Evolutionary conservation across 2,329 filamentous ascomycete species (phyloP).

Genomic region (Cladorrhinum sp.): DNA sequence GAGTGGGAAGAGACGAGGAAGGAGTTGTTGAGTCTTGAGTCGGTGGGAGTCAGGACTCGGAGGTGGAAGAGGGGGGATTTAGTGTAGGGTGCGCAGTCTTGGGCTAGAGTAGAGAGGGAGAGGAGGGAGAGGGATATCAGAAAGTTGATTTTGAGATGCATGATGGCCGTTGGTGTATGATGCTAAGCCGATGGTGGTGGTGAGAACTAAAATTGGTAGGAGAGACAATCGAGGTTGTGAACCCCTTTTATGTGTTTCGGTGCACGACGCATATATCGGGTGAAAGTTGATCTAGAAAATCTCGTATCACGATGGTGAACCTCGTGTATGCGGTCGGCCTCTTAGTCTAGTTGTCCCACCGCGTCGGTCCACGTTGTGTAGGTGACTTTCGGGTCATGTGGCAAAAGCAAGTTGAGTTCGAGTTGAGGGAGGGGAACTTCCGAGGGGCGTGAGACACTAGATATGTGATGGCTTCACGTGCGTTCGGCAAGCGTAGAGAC

Average conservation of each 20-base stretch:
- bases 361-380: neutral
- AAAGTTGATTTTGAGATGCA: neutral
- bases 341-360: neutral
- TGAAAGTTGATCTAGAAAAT: neutral
- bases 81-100: neutral
- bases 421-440: no score
- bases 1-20: neutral
- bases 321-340: neutral
- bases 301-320: neutral
- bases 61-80: constrained; percentile 4
- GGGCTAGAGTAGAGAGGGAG: neutral
- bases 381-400: neutral
- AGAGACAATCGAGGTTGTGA: neutral
- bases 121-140: neutral
- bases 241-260: neutral
- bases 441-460: no score
- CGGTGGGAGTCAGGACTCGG: neutral
- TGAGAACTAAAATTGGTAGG: no score
- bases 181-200: neutral
- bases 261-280: neutral
- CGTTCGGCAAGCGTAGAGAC: no score
- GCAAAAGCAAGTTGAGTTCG: neutral
- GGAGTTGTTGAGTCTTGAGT: neutral
- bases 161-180: neutral
- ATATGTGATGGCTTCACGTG: no score